phyloP scores from a whole-genome alignment of 1,284 basidiomycete genomes.

The Heterobasidion annosum region DNA sequence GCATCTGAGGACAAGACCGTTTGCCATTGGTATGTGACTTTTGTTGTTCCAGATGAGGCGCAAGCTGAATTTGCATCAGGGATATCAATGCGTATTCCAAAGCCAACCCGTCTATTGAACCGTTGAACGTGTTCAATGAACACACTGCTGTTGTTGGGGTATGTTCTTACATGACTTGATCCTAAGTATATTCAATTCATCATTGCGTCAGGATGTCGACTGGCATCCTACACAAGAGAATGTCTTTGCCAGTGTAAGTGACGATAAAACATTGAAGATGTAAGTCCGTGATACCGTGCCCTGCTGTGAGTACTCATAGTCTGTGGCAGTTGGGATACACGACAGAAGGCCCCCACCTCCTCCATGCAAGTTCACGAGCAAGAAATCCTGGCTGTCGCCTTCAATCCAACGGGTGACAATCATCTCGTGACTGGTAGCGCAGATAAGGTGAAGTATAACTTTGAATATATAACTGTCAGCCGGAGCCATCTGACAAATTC shows the following conservation, averaged over 20 bases:
- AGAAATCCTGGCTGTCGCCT: conserved; percentile 89
- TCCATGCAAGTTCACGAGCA: conserved; percentile 83
- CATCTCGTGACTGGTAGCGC: conserved; percentile 91
- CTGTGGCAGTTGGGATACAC: conserved; percentile 83
- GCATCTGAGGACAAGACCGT: conserved; percentile 96
- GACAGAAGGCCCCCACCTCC: conserved; percentile 60
- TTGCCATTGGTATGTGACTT: conserved; percentile 75
- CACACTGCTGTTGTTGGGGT: conserved; percentile 89
- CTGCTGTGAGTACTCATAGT: not conserved
- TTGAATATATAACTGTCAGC: not conserved
- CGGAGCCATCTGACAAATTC: not conserved
- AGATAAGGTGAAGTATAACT: conserved; percentile 63
- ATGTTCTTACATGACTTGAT: conserved; percentile 20
- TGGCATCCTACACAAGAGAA: conserved; percentile 87
- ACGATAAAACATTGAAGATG: conserved; percentile 93
- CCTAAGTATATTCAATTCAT: not conserved
- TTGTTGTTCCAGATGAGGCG: not conserved
- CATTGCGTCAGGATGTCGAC: conserved; percentile 74
- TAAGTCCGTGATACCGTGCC: conserved; percentile 28
- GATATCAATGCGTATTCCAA: conserved; percentile 90
- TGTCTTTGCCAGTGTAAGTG: conserved; percentile 93
- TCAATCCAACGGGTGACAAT: conserved; percentile 77
- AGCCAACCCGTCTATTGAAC: conserved; percentile 70
- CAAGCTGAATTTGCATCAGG: conserved; percentile 35
- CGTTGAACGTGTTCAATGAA: conserved; percentile 77